Base-by-base conservation (phyloP, 2,329 filamentous ascomycete genomes). In the Microsporum ferrugineum region DNA sequence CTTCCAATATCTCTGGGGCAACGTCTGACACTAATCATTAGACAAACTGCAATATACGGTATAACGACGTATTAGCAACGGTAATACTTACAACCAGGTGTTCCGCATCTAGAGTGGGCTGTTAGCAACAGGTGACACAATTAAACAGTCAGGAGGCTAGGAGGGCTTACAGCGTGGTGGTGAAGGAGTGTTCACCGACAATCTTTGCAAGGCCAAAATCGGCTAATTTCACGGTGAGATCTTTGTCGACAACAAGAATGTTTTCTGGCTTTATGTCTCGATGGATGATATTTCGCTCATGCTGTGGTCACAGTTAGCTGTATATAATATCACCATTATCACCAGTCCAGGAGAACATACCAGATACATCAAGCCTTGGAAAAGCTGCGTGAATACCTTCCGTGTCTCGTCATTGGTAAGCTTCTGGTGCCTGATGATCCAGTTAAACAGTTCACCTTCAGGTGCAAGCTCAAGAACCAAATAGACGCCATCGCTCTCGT, bases 181-280 rank as follows among this genome's bases (percentile, higher is more conserved):
- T 97, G 71, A 99, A 99, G 0, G 92, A 96, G 71, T 96, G 91
- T 72, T 99, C 94, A 64, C 95, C 95, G 66, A 99, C 96, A 66
- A 99, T 97, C 76, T 99, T 99, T 47, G 94, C 92, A 41, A 99
- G 81, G 53, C 94, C 94, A 74, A 99, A 99, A 74, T 99, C 94
- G 23, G 91, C 94, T 63, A 99, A 78, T 76, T 99, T 99, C 65
- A 96, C 87, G 62, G 86, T 86, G 33, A 96, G 77, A 38, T 94
- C 82, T 69, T 89, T 90, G 74, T 96, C 90, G 3, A 88, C 85
- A 39, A 99, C 78, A 6, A 99, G 77, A 38, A 99, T 97, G 69
- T 97, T 97, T 71, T 97, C 92, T 0, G 91, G 92, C 74, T 96
- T 97, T 76, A 99, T 96, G 68, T 99, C 94, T 62, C 94, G 88